A percentile compares a stretch with the other conserved stretches of the same genome.
These are phyloP conservation scores for Metschnikowia baotianmanensis DNA, from an alignment of 805 yeast genomes.

Conservation along the genomic window DNA sequence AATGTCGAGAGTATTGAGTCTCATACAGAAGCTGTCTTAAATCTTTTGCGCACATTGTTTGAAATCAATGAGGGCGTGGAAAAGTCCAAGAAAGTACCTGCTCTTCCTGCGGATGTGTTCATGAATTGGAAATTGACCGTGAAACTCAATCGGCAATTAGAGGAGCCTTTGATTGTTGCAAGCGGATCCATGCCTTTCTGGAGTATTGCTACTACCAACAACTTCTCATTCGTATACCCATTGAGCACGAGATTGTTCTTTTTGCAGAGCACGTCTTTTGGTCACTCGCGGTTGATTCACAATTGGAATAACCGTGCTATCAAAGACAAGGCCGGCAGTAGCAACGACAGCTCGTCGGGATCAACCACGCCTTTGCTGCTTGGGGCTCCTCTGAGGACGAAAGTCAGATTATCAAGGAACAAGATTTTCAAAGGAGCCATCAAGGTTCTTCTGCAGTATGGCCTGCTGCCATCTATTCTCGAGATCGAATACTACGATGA, in stretches of 20 bases:
- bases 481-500: constrained; percentile 89
- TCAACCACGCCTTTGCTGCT: constrained; percentile 37
- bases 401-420: constrained; percentile 71
- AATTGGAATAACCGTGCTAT: constrained; percentile 55
- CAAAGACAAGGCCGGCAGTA: constrained; percentile 26
- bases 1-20: constrained; percentile 26
- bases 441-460: constrained; percentile 73
- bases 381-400: constrained; percentile 77
- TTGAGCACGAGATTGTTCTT: constrained; percentile 75
- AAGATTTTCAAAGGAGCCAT: constrained; percentile 72
- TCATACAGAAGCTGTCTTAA: constrained; percentile 41
- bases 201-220: constrained; percentile 70
- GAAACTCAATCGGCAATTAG: constrained; percentile 80
- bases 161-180: constrained; percentile 84
- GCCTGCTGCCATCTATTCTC: constrained; percentile 72
- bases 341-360: constrained; percentile 10
- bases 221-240: constrained; percentile 81
- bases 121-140: constrained; percentile 81
- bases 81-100: constrained; percentile 16
- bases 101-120: constrained; percentile 37
- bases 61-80: constrained; percentile 29
- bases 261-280: constrained; percentile 85
- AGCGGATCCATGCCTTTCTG: constrained; percentile 85
- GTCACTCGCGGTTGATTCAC: constrained; percentile 78
- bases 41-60: constrained; percentile 48